phyloP scores from a whole-genome alignment of 306 rosid genomes.

The Morella rubra region DNA sequence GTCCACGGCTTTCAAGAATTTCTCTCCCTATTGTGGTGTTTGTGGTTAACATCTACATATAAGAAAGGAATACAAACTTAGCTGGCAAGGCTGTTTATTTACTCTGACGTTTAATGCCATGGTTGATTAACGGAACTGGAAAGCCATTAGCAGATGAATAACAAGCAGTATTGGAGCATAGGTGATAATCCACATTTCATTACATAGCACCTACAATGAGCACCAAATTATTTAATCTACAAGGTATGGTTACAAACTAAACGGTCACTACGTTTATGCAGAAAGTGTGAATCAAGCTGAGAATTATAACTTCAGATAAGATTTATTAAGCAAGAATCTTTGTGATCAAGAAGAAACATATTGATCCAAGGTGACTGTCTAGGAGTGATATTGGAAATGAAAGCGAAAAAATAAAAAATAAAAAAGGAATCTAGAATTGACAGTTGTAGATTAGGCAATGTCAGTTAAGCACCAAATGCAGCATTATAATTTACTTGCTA shows the following conservation, averaged over 20 bases:
- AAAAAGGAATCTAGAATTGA: too few species aligned
- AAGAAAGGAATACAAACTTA: background rate
- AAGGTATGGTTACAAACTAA: background rate
- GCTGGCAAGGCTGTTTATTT: background rate
- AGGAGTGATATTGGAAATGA: too few species aligned
- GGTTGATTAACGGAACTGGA: background rate
- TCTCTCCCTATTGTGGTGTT: conserved; percentile 29
- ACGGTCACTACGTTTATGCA: background rate
- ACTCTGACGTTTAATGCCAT: background rate
- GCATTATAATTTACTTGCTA: too few species aligned
- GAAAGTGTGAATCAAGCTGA: background rate
- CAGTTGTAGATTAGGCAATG: too few species aligned
- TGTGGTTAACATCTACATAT: conserved; percentile 21
- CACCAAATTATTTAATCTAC: conserved; percentile 10
- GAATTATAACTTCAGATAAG: background rate
- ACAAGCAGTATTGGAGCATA: background rate
- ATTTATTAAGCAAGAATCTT: background rate
- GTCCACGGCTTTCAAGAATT: conserved; percentile 40
- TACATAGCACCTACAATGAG: background rate
- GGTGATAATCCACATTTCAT: background rate
- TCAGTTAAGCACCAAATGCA: too few species aligned
- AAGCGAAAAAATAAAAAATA: too few species aligned
- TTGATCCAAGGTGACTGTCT: background rate
- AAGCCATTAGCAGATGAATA: background rate
- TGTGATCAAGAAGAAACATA: conserved; percentile 10